phyloP scores from a whole-genome alignment of 345 rosid species.

The Euphorbia tirucalli region DNA sequence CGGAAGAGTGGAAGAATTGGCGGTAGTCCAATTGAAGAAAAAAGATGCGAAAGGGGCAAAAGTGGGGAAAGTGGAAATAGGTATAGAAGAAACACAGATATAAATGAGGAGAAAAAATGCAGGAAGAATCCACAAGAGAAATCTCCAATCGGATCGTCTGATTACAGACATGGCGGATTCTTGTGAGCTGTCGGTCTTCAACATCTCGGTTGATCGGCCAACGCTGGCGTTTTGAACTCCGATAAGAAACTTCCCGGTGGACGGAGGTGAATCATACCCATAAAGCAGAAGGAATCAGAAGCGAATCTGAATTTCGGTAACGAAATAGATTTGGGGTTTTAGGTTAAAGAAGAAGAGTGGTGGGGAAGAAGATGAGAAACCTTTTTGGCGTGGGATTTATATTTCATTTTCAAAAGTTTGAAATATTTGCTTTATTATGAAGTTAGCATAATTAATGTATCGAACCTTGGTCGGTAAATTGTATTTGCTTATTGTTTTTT shows the following conservation, averaged over 20 bases:
- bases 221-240: neutral
- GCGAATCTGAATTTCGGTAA: neutral
- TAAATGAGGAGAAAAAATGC: constrained; percentile 13
- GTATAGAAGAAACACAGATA: constrained; percentile 4
- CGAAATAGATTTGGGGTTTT: neutral
- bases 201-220: neutral
- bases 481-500: too few species aligned
- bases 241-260: too few species aligned
- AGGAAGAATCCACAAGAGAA: constrained; percentile 19
- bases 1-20: neutral
- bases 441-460: too few species aligned
- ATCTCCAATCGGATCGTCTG: constrained; percentile 9
- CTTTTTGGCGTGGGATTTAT: neutral
- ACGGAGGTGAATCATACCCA: too few species aligned
- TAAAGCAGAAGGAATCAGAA: neutral
- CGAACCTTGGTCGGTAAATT: too few species aligned
- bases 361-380: neutral
- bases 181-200: neutral
- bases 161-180: neutral
- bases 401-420: neutral
- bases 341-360: too few species aligned
- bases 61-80: constrained; percentile 18
- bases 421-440: too few species aligned
- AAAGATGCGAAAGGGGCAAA: constrained; percentile 8
- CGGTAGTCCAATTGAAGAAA: constrained; percentile 5